phyloP scores from a whole-genome alignment of 306 rosid species.

The Cercis canadensis region DNA sequence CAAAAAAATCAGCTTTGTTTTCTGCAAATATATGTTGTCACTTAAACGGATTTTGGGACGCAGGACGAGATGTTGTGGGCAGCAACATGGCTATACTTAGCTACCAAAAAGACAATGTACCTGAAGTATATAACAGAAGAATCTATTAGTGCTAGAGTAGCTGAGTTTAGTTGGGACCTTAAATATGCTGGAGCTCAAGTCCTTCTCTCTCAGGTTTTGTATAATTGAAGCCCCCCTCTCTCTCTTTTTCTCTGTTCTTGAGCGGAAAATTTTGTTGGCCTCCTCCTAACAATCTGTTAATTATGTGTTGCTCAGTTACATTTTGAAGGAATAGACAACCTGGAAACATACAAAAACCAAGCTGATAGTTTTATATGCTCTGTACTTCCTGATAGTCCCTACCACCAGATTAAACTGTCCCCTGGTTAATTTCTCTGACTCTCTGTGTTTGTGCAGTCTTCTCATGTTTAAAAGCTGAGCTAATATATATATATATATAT shows the following conservation, averaged over 20 bases:
- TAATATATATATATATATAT: not conserved
- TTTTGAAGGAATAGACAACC: slow-evolving; percentile 56
- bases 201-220: slow-evolving; percentile 63
- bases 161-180: slow-evolving; percentile 96
- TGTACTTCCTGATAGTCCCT: slow-evolving; percentile 83
- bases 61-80: slow-evolving; percentile 98
- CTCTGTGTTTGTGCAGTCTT: not conserved
- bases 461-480: not conserved
- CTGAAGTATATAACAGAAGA: slow-evolving; percentile 66
- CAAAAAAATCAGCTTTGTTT: too few species aligned
- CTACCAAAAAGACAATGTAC: slow-evolving; percentile 56
- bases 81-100: slow-evolving; percentile 80
- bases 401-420: slow-evolving; percentile 56
- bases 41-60: not conserved
- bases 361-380: slow-evolving; percentile 84
- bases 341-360: slow-evolving; percentile 59
- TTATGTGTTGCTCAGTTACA: slow-evolving; percentile 47
- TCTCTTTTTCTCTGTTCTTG: not conserved
- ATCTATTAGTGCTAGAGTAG: slow-evolving; percentile 63
- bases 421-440: slow-evolving; percentile 50
- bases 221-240: not conserved
- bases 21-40: not conserved
- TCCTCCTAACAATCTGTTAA: not conserved
- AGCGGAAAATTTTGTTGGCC: not conserved
- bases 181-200: slow-evolving; percentile 93